These are phyloP conservation scores for Amborella trichopoda DNA, from an alignment of 164 flowering plant species.

Conservation along the genomic window DNA sequence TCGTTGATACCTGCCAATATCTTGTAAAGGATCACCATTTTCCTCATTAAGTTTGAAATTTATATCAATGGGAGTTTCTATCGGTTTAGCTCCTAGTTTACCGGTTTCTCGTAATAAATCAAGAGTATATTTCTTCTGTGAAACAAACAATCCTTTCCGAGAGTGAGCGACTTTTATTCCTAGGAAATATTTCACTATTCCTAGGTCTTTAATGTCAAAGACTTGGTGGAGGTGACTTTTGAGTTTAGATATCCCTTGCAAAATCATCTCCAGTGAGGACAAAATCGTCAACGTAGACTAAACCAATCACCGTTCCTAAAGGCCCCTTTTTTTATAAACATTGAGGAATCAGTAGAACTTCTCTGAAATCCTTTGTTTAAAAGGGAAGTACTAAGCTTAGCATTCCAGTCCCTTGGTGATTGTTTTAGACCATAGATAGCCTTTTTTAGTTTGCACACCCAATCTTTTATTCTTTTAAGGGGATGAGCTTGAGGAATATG, in stretches of 20 bases:
- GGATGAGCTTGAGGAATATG: background rate
- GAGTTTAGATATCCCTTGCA: background rate
- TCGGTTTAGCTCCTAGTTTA: background rate
- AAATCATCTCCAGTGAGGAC: background rate
- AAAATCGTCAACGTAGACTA: background rate
- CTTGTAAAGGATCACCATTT: background rate
- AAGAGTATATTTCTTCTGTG: constrained; percentile 2
- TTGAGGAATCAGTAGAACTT: background rate
- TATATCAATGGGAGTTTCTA: background rate
- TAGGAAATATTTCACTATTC: constrained; percentile 1
- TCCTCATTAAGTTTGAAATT: background rate
- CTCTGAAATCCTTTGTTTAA: background rate
- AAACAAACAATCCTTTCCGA: background rate
- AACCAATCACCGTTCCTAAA: background rate
- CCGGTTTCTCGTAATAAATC: background rate
- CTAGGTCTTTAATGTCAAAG: background rate
- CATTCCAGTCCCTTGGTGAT: background rate
- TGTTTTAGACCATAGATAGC: background rate
- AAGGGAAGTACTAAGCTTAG: background rate
- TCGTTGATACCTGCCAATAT: background rate
- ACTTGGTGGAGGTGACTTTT: background rate
- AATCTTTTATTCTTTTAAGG: background rate
- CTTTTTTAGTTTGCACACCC: background rate
- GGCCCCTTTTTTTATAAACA: background rate
- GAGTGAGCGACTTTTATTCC: background rate